Base-by-base conservation (phyloP, 2,329 filamentous ascomycete genomes). In the Cladophialophora psammophila region DNA sequence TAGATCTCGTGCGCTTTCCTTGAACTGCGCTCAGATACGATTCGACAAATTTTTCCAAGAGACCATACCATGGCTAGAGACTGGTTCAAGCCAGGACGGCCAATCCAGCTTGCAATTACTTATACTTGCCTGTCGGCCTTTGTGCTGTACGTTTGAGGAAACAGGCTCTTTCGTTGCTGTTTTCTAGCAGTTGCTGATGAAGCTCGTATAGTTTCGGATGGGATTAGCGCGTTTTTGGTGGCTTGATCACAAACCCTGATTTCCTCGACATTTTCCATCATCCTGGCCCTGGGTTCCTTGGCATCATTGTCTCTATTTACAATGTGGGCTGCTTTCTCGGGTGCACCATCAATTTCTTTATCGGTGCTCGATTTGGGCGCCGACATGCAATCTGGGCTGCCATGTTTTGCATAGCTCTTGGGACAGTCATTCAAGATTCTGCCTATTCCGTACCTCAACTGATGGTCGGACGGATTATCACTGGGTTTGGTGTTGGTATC, bases 401-500 rank as follows among this genome's bases (percentile, higher is more conserved):
- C 7, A 79, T 79, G 75, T 70, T 64, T 35, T 76, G 59, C 48
- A 69, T 77, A 74, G 68, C 68, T 18, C 35, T 78, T 42, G 78
- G 78, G n/a, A 77, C 76, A 15, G 74, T 72, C n/a, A 66, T 78
- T 48, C 78, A 80, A 69, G 75, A 76, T n/a, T 73, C 74, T 45
- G 69, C 76, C 3, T 78, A 72, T 62, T 74, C 74, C 9, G 67
- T 72, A 8, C 68, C 74, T 2, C 77, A 79, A 31, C 62, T 80
- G 35, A 76, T 79, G 40, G 77, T 83, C 26, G 82, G 82, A 15
- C 79, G 83, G 26, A 80, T 82, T 59, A 77, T 86, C 36, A 83
- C 82, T 2, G 84, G 83, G 6, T 78, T 86, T 64, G 83, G 83
- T 1, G 84, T 84, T 70, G 84, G 84, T 15, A 76, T 83, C 31